Conservation (phyloP, 1,284 basidiomycete genomes). For the Mycena citricolor region DNA sequence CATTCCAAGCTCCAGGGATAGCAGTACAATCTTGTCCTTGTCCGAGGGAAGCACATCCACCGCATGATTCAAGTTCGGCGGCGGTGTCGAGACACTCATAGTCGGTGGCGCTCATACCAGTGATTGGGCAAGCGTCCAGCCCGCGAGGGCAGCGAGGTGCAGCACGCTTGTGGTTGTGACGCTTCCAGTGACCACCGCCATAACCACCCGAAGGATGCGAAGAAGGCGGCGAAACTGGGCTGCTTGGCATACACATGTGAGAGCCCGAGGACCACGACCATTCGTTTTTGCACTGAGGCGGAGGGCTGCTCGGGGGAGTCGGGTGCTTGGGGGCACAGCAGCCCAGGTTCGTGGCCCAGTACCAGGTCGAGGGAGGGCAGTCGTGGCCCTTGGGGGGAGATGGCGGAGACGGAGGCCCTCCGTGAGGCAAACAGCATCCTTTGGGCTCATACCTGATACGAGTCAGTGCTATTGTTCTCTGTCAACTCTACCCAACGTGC, state of each 20-base stretch:
- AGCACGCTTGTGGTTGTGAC: constrained; percentile 35
- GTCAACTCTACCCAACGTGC: constrained; percentile 20
- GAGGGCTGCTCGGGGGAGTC: constrained; percentile 33
- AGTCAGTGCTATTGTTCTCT: not conserved
- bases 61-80: constrained; percentile 64
- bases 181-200: constrained; percentile 38
- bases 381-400: constrained; percentile 43
- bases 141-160: constrained; percentile 53
- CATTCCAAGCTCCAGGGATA: constrained; percentile 63
- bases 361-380: constrained; percentile 45
- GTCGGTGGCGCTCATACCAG: constrained; percentile 40
- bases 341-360: constrained; percentile 44
- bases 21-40: constrained; percentile 70
- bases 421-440: constrained; percentile 49
- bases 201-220: constrained; percentile 36
- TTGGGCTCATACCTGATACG: constrained; percentile 44
- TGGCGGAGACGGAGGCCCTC: constrained; percentile 44
- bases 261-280: constrained; percentile 46
- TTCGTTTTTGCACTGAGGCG: constrained; percentile 49
- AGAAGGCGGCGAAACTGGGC: constrained; percentile 34
- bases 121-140: constrained; percentile 63
- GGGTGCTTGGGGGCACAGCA: constrained; percentile 29
- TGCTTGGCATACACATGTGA: constrained; percentile 43
- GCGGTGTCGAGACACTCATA: constrained; percentile 65
- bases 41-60: constrained; percentile 67